A percentile compares a stretch with the other conserved stretches of the same genome.
Conservation (phyloP, 306 rosid species). For the Vachellia collinsii region DNA sequence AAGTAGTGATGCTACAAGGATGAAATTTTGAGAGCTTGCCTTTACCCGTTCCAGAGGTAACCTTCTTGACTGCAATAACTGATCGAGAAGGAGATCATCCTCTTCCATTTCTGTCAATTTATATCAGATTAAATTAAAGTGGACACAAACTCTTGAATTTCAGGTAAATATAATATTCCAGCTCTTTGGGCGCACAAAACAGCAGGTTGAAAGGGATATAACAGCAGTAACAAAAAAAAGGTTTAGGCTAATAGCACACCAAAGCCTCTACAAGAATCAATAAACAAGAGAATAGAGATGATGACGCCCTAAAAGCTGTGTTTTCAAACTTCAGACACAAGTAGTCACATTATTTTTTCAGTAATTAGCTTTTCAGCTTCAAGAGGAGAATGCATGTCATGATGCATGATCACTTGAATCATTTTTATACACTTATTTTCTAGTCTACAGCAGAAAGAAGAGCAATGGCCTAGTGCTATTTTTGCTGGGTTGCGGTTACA, state of each 20-base stretch:
- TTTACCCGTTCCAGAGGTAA: constrained; percentile 56
- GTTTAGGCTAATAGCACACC: background rate
- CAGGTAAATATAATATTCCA: background rate
- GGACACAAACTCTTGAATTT: constrained; percentile 14
- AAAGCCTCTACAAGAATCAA: background rate
- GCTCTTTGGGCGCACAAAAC: background rate
- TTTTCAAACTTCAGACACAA: background rate
- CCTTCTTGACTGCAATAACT: constrained; percentile 70
- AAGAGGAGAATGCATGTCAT: background rate
- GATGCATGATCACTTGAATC: background rate
- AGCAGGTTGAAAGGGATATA: no score
- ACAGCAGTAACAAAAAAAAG: constrained; percentile 7
- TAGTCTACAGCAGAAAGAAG: background rate
- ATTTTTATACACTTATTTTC: background rate
- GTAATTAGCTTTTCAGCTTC: background rate
- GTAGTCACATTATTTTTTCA: background rate
- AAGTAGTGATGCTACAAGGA: constrained; percentile 86
- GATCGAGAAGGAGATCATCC: constrained; percentile 88
- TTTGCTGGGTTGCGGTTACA: background rate
- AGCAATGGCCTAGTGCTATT: background rate
- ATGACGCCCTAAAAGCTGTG: background rate
- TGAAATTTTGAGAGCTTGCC: constrained; percentile 64
- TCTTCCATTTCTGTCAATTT: constrained; percentile 72
- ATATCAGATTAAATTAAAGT: constrained; percentile 32
- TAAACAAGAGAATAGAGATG: background rate